phyloP scores from a whole-genome alignment of 2,329 filamentous ascomycete genomes.

The Anthostomella pinea region DNA sequence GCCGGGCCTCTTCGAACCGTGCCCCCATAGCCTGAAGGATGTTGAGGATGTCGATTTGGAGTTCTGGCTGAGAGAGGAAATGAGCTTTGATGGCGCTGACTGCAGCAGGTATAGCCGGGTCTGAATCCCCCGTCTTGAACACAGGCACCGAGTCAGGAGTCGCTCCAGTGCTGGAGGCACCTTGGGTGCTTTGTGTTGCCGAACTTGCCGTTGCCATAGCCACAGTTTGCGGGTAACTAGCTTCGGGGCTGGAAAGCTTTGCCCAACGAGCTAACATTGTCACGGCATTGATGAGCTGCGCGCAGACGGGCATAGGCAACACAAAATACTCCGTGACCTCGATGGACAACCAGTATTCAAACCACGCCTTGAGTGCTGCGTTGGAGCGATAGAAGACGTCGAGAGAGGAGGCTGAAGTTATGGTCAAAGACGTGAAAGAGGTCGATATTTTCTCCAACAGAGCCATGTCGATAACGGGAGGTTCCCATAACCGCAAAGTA shows the following conservation, averaged over 20 bases:
- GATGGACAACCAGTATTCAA: conserved; percentile 46
- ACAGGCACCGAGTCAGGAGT: conserved; percentile 3
- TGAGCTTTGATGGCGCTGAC: conserved; percentile 40
- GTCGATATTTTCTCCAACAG: conserved; percentile 42
- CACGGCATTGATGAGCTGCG: conserved; percentile 49
- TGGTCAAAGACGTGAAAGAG: conserved; percentile 37
- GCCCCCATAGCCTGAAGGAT: conserved; percentile 41
- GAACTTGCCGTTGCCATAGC: not conserved
- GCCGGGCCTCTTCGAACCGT: conserved; percentile 42
- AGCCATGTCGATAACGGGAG: conserved; percentile 40
- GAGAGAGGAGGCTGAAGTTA: conserved; percentile 40
- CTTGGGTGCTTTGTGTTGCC: conserved; percentile 2
- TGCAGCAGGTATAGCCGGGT: conserved; percentile 39
- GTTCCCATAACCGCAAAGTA: conserved; percentile 45
- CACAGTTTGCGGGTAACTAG: conserved; percentile 1
- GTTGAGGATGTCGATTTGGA: conserved; percentile 43
- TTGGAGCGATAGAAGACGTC: conserved; percentile 50
- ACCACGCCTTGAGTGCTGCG: conserved; percentile 46
- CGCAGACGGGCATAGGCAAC: conserved; percentile 43
- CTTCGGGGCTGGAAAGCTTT: conserved; percentile 41
- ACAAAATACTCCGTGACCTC: conserved; percentile 42
- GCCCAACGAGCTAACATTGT: conserved; percentile 51
- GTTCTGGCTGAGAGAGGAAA: conserved; percentile 42
- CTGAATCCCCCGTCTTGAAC: conserved; percentile 28
- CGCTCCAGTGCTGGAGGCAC: not conserved